Evolutionary conservation across 1,139 yeast genomes (phyloP).

Genomic region (Diutina pseudorugosa): DNA sequence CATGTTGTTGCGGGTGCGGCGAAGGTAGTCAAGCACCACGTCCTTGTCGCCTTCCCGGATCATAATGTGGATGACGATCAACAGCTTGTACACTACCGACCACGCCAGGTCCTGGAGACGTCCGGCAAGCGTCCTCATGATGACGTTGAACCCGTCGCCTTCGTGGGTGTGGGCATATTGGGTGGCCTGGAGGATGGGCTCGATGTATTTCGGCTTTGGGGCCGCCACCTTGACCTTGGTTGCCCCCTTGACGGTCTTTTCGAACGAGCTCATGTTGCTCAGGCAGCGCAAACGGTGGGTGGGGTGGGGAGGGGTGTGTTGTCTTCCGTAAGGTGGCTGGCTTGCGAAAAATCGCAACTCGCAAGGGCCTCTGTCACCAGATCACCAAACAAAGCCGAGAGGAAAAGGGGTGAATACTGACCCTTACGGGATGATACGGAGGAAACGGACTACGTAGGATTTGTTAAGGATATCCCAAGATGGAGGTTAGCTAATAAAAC

Average conservation of each 20-base stretch:
- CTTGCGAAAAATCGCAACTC: constrained; percentile 1
- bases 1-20: constrained; percentile 41
- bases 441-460: too few species aligned
- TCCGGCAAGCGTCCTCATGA: constrained; percentile 48
- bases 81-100: constrained; percentile 80
- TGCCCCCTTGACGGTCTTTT: constrained; percentile 36
- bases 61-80: constrained; percentile 82
- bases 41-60: constrained; percentile 80
- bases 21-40: constrained; percentile 53
- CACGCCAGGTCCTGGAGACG: constrained; percentile 73
- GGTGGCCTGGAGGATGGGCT: constrained; percentile 81
- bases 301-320: background rate
- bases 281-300: background rate
- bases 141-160: constrained; percentile 50
- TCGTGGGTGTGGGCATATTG: constrained; percentile 21
- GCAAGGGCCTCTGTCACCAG: background rate
- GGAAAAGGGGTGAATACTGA: too few species aligned
- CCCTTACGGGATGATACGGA: too few species aligned
- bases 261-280: constrained; percentile 29
- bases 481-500: too few species aligned
- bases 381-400: background rate
- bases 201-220: constrained; percentile 90
- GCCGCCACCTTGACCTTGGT: constrained; percentile 73
- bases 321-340: background rate
- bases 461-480: too few species aligned